A percentile compares a stretch with the other conserved stretches of the same genome.
Evolutionary conservation across 805 yeast species (phyloP).

Genomic region (Tetrapisispora iriomotensis): DNA sequence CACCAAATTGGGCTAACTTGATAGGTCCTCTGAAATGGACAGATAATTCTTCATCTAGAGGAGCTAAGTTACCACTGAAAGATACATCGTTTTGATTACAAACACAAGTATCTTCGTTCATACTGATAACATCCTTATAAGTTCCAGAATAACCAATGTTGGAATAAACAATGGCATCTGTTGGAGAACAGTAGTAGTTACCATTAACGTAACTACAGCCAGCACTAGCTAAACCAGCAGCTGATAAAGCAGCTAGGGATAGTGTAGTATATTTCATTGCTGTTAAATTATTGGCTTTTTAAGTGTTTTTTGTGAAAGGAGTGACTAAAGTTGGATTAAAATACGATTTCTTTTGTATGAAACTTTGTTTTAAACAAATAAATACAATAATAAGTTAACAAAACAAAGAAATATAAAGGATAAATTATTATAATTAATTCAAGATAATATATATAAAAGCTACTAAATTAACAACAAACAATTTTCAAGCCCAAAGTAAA

Average conservation of each 20-base stretch:
- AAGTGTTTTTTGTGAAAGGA: conserved; percentile 12
- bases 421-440: background rate
- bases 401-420: background rate
- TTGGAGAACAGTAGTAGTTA: conserved; percentile 74
- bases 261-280: conserved; percentile 4
- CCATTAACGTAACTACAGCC: conserved; percentile 46
- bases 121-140: conserved; percentile 66
- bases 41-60: conserved; percentile 57
- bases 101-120: conserved; percentile 60
- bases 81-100: conserved; percentile 51
- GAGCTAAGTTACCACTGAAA: conserved; percentile 59
- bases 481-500: too few species aligned
- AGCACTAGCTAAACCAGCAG: conserved; percentile 26
- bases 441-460: too few species aligned
- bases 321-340: conserved; percentile 22
- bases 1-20: conserved; percentile 62
- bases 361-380: background rate
- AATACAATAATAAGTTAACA: background rate
- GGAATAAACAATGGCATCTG: conserved; percentile 53
- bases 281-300: background rate
- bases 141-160: conserved; percentile 81
- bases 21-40: conserved; percentile 77
- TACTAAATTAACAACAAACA: too few species aligned
- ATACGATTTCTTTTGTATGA: background rate
- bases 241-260: conserved; percentile 11